Evolutionary conservation across 2,329 filamentous ascomycete genomes (phyloP).

Genomic region (Nectriaceae sp.): DNA sequence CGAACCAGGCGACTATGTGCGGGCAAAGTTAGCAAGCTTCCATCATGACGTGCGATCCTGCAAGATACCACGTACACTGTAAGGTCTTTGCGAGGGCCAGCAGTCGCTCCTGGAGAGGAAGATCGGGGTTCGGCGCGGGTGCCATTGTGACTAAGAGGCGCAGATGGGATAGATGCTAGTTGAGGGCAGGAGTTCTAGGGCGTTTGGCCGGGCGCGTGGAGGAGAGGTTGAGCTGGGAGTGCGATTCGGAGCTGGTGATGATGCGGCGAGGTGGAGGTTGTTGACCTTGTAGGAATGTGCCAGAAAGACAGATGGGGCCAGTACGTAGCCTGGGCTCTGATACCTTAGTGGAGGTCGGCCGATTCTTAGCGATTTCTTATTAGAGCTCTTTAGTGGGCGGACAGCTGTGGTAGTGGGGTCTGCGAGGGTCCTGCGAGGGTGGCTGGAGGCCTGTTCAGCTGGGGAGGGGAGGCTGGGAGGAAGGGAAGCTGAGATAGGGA

Average conservation of each 20-base stretch:
- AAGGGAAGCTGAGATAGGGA: no score
- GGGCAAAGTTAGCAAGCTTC: constrained; percentile 25
- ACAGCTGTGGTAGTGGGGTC: not conserved
- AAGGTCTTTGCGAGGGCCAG: constrained; percentile 81
- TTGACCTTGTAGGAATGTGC: not conserved
- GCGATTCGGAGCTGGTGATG: not conserved
- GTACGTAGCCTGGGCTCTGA: no score
- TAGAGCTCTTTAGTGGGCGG: not conserved
- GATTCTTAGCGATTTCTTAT: not conserved
- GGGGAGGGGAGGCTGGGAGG: not conserved
- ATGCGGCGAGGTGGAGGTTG: not conserved
- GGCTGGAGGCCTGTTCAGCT: not conserved
- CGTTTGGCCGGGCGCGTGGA: not conserved
- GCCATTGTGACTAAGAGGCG: constrained; percentile 54
- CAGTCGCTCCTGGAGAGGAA: constrained; percentile 75
- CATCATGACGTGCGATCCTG: constrained; percentile 9
- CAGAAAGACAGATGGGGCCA: not conserved
- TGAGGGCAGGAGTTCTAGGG: constrained; percentile 5
- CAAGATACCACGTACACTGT: constrained; percentile 69
- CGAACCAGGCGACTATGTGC: constrained; percentile 71
- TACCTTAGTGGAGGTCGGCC: not conserved
- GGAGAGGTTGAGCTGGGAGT: not conserved
- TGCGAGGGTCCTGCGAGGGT: not conserved
- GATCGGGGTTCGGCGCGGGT: constrained; percentile 69
- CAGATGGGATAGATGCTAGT: constrained; percentile 6